Percentiles rank a stretch among this genome's conserved stretches.
phyloP scores from a whole-genome alignment of 345 rosid genomes.

The Syzygium jambos region DNA sequence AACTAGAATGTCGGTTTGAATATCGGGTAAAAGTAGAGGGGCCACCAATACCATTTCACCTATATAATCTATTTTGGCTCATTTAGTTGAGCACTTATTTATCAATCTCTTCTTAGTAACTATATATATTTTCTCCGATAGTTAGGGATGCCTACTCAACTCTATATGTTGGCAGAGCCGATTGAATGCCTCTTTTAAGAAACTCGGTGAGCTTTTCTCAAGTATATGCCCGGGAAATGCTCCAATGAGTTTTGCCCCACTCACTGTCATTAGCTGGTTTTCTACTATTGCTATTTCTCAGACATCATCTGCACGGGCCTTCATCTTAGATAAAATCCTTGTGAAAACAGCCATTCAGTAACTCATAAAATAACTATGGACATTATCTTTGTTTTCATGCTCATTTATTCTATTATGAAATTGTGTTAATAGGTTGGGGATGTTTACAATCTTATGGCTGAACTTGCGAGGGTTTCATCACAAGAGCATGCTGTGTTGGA shows the following conservation, averaged over 20 bases:
- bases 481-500: conserved; percentile 53
- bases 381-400: background rate
- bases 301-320: background rate
- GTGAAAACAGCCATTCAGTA: background rate
- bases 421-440: conserved; percentile 38
- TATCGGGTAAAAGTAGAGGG: too few relatives aligned
- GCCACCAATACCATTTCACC: too few relatives aligned
- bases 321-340: background rate
- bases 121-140: background rate
- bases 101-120: too few relatives aligned
- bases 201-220: too few relatives aligned
- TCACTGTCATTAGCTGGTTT: background rate
- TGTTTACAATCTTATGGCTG: conserved; percentile 35
- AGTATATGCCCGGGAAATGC: background rate
- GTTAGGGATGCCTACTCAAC: background rate
- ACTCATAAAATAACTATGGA: background rate
- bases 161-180: too few relatives aligned
- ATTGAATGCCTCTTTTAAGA: too few relatives aligned
- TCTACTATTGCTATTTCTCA: background rate
- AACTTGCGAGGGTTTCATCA: conserved; percentile 37
- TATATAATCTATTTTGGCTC: too few relatives aligned
- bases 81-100: too few relatives aligned
- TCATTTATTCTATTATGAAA: background rate
- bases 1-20: too few relatives aligned
- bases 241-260: background rate